A percentile compares a stretch with the other conserved stretches of the same genome.
phyloP scores from a whole-genome alignment of 495 filamentous ascomycete species.

The Entonaema liquescens region DNA sequence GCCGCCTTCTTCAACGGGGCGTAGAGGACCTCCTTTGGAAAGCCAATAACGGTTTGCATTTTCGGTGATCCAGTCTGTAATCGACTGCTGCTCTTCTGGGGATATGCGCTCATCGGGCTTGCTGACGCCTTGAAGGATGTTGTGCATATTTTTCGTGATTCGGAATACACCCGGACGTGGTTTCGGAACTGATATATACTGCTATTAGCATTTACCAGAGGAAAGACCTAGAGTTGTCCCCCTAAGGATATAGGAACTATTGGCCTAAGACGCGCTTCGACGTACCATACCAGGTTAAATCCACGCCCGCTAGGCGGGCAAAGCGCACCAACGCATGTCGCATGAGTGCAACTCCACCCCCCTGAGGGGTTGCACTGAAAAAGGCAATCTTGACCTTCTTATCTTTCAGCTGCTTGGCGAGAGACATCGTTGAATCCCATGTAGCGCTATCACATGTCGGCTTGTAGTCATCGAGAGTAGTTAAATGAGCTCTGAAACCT shows the following conservation, averaged over 20 bases:
- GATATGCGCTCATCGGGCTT: conserved; percentile 68
- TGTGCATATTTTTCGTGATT: conserved; percentile 91
- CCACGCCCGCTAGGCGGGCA: conserved; percentile 70
- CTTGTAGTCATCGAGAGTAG: conserved; percentile 69
- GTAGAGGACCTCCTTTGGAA: conserved; percentile 70
- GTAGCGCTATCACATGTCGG: conserved; percentile 68
- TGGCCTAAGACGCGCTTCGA: conserved; percentile 8
- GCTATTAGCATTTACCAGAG: conserved; percentile 43
- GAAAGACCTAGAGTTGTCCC: neutral
- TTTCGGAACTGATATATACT: conserved; percentile 74
- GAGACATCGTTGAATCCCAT: conserved; percentile 75
- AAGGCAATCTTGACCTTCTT: conserved; percentile 78
- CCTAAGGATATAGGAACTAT: neutral
- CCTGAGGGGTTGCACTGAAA: conserved; percentile 87
- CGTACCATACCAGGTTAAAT: conserved; percentile 77
- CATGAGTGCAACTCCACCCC: conserved; percentile 90
- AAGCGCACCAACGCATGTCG: conserved; percentile 83
- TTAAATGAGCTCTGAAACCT: conserved; percentile 67
- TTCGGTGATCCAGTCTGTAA: conserved; percentile 78
- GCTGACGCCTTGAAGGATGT: conserved; percentile 87
- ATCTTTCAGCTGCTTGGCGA: conserved; percentile 70
- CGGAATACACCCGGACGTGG: conserved; percentile 85
- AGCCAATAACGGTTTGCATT: conserved; percentile 85
- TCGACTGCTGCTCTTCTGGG: conserved; percentile 63
- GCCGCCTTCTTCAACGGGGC: conserved; percentile 72